These are phyloP conservation scores for Pseudotsuga menziesii DNA, from an alignment of 75 land plant genomes.

Conservation along the genomic window DNA sequence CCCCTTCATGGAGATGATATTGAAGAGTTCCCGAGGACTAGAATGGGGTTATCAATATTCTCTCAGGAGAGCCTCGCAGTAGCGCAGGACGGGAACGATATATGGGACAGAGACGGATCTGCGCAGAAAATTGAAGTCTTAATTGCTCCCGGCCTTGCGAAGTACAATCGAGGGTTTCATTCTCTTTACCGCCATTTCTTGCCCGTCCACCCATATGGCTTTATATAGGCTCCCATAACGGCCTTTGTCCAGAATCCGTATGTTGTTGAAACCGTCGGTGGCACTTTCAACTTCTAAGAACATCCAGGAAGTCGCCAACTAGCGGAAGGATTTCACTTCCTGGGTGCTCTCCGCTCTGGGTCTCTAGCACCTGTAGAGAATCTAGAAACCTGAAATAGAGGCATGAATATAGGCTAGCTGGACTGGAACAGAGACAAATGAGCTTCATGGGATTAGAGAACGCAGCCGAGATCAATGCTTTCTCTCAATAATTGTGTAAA, in stretches of 20 bases:
- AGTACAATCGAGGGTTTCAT: slow-evolving; percentile 29
- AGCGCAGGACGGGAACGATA: slow-evolving; percentile 32
- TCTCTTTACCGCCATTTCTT: slow-evolving; percentile 28
- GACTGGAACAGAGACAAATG: no score
- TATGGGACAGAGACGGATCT: slow-evolving; percentile 30
- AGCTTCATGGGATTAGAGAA: no score
- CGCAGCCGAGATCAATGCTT: no score
- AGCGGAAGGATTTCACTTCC: no score
- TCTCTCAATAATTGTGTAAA: no score
- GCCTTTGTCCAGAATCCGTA: slow-evolving; percentile 33
- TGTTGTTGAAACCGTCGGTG: slow-evolving; percentile 36
- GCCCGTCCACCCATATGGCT: slow-evolving; percentile 12
- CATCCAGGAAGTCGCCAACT: not conserved
- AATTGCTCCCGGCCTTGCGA: slow-evolving; percentile 18
- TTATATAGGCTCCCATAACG: slow-evolving; percentile 30
- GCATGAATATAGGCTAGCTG: no score
- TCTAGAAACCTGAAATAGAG: no score
- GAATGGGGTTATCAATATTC: slow-evolving; percentile 30
- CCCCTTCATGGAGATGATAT: slow-evolving; percentile 29
- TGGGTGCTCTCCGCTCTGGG: no score
- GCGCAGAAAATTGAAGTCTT: slow-evolving; percentile 25
- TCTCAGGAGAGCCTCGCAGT: slow-evolving; percentile 45
- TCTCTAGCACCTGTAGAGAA: no score
- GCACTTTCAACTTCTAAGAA: slow-evolving; percentile 29
- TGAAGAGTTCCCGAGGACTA: slow-evolving; percentile 27